phyloP scores from a whole-genome alignment of 768 basidiomycete genomes.

The Phallus indusiatus region DNA sequence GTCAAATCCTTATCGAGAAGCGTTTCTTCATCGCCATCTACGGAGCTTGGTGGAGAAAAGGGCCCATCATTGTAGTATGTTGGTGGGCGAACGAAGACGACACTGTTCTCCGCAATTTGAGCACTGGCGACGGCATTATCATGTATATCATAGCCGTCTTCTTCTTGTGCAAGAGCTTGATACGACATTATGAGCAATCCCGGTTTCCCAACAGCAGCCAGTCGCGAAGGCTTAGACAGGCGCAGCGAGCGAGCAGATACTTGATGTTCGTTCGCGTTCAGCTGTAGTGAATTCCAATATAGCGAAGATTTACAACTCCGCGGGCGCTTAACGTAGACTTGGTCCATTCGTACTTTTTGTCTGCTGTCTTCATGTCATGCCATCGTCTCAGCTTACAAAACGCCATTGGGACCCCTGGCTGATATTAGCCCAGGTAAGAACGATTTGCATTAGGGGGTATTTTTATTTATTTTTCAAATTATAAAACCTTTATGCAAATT shows the following conservation, averaged over 20 bases:
- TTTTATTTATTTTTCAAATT: neutral
- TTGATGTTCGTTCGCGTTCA: too few species aligned
- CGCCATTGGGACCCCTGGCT: constrained; percentile 81
- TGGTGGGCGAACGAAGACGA: constrained; percentile 19
- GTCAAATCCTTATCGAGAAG: constrained; percentile 37
- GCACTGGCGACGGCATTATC: constrained; percentile 10
- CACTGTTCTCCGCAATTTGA: constrained; percentile 6
- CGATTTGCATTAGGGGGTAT: neutral
- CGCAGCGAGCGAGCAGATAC: too few species aligned
- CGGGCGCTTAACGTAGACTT: neutral
- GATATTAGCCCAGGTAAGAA: constrained; percentile 71
- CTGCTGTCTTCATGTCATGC: constrained; percentile 20
- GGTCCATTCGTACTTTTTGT: neutral
- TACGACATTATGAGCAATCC: constrained; percentile 22
- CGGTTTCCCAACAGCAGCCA: constrained; percentile 4
- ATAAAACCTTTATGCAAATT: neutral
- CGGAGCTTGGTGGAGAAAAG: constrained; percentile 74
- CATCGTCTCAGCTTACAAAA: constrained; percentile 25
- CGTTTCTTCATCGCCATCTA: constrained; percentile 47
- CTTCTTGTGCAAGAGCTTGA: constrained; percentile 21
- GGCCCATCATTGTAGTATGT: constrained; percentile 68
- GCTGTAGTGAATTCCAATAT: too few species aligned
- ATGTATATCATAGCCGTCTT: constrained; percentile 14
- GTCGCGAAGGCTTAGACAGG: neutral
- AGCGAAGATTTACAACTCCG: neutral